A percentile compares a stretch with the other conserved stretches of the same genome.
phyloP scores from a whole-genome alignment of 345 rosid species.

The Brassica rapa region DNA sequence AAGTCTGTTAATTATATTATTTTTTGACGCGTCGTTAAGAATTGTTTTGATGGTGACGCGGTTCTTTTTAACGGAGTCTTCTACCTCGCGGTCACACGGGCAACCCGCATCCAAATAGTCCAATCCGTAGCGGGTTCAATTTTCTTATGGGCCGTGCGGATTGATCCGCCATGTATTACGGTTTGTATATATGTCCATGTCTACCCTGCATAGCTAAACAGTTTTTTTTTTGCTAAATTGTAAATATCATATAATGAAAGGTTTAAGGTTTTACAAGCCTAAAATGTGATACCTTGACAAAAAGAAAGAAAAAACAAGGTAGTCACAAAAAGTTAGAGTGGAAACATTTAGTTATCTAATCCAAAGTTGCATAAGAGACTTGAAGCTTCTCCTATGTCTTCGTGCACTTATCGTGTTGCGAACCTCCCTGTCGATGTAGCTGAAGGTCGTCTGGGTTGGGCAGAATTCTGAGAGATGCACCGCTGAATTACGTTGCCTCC shows the following conservation, averaged over 20 bases:
- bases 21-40: background rate
- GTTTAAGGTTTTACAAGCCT: background rate
- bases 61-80: conserved; percentile 12
- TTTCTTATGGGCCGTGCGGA: too few species aligned
- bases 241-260: background rate
- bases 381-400: background rate
- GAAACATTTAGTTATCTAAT: background rate
- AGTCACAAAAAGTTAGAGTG: background rate
- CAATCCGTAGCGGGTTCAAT: too few species aligned
- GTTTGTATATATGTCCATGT: too few species aligned
- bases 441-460: background rate
- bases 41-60: conserved; percentile 16
- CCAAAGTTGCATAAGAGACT: background rate
- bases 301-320: background rate
- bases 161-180: too few species aligned
- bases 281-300: background rate
- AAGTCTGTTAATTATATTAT: conserved; percentile 14
- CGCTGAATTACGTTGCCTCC: background rate
- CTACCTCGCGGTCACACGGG: background rate
- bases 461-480: background rate
- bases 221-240: background rate
- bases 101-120: too few species aligned
- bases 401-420: background rate
- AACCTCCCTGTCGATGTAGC: background rate
- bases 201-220: too few species aligned